A percentile compares a stretch with the other conserved stretches of the same genome.
These are phyloP conservation scores for Hibiscus tridactylites DNA, from an alignment of 345 rosid genomes.

Conservation along the genomic window DNA sequence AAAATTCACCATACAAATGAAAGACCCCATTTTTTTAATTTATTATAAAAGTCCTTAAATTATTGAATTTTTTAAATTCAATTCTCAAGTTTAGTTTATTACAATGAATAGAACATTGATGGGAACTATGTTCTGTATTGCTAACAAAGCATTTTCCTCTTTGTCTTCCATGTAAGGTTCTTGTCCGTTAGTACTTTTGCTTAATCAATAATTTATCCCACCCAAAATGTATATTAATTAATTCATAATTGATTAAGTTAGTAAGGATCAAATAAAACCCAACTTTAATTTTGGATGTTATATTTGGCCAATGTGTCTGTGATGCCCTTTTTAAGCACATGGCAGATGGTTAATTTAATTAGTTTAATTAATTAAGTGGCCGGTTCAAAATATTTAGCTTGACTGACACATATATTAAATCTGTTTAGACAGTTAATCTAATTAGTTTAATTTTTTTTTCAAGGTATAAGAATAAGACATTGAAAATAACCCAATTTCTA, in stretches of 20 bases:
- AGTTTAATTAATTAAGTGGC: not conserved
- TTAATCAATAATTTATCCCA: not conserved
- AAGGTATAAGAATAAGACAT: not conserved
- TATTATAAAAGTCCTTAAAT: not conserved
- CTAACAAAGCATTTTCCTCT: conserved; percentile 2
- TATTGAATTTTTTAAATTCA: not conserved
- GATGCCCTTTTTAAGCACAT: conserved; percentile 1
- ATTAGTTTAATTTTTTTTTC: not conserved
- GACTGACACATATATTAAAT: too few relatives aligned
- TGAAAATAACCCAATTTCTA: not conserved
- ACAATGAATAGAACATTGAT: not conserved
- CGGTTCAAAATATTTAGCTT: not conserved
- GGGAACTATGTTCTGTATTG: conserved; percentile 1
- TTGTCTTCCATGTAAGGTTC: not conserved
- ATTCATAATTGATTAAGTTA: not conserved
- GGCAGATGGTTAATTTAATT: not conserved
- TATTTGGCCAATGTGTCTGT: not conserved
- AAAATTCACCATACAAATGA: not conserved
- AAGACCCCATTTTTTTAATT: not conserved
- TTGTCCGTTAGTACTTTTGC: not conserved
- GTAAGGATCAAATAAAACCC: conserved; percentile 3
- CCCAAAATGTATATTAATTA: not conserved
- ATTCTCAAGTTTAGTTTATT: not conserved
- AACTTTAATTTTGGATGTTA: not conserved
- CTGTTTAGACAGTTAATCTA: not conserved